These are phyloP conservation scores for Fusarium pilosicola DNA, from an alignment of 2,329 filamentous ascomycete genomes.

Conservation along the genomic window DNA sequence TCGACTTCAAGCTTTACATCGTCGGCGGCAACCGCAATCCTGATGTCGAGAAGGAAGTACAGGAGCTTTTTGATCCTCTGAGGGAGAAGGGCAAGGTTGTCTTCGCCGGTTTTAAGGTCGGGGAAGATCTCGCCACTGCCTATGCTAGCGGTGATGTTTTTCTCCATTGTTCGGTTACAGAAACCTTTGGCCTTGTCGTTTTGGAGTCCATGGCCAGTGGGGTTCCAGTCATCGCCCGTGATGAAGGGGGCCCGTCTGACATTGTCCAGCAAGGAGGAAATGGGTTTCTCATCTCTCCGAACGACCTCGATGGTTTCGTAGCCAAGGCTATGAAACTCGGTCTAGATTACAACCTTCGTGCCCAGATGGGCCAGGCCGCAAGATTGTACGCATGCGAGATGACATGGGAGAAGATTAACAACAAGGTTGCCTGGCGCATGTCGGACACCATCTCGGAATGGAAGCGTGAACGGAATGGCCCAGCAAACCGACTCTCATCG, in stretches of 20 bases:
- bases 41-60: slow-evolving; percentile 69
- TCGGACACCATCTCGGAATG: slow-evolving; percentile 62
- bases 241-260: slow-evolving; percentile 76
- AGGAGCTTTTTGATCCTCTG: slow-evolving; percentile 66
- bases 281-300: slow-evolving; percentile 68
- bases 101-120: slow-evolving; percentile 74
- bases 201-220: slow-evolving; percentile 77
- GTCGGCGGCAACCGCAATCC: slow-evolving; percentile 75
- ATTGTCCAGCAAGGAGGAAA: slow-evolving; percentile 69
- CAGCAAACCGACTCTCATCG: slow-evolving; percentile 17
- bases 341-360: slow-evolving; percentile 55
- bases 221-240: slow-evolving; percentile 73
- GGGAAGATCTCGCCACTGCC: slow-evolving; percentile 68
- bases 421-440: slow-evolving; percentile 73
- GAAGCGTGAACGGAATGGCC: slow-evolving; percentile 45
- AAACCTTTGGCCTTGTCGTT: slow-evolving; percentile 77
- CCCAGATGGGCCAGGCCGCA: slow-evolving; percentile 58
- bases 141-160: slow-evolving; percentile 77
- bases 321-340: slow-evolving; percentile 61
- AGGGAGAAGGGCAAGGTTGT: slow-evolving; percentile 62
- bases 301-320: slow-evolving; percentile 69
- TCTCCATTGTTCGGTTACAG: slow-evolving; percentile 75
- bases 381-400: slow-evolving; percentile 68
- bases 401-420: slow-evolving; percentile 78
- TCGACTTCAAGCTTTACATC: slow-evolving; percentile 72